A percentile compares a stretch with the other conserved stretches of the same genome.
Conservation (phyloP, 106 monocot species). For the Dendrobium nobile region DNA sequence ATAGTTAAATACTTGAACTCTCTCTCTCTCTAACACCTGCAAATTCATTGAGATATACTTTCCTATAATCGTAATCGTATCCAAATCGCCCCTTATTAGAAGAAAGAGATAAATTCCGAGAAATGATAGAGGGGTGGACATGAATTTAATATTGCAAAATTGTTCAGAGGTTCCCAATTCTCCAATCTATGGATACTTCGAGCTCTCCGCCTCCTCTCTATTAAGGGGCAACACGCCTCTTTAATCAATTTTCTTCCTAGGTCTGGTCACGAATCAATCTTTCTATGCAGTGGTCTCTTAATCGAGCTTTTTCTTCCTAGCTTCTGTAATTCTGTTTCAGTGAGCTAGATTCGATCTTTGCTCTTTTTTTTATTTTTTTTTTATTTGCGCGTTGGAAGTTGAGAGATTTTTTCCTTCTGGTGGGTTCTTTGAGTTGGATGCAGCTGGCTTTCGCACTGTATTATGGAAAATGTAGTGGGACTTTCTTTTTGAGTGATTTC, state of each 20-base stretch:
- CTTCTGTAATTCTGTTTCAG: neutral
- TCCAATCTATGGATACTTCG: neutral
- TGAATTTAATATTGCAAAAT: no score
- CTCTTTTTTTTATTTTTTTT: neutral
- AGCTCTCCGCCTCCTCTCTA: neutral
- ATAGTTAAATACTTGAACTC: no score
- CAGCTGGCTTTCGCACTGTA: neutral
- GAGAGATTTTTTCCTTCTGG: neutral
- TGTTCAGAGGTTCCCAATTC: neutral
- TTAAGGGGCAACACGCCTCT: no score
- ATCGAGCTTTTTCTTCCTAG: neutral
- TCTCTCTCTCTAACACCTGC: no score
- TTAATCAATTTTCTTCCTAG: neutral
- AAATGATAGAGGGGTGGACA: no score
- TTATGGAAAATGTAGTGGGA: neutral
- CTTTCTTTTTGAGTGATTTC: neutral
- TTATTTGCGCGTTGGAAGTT: neutral
- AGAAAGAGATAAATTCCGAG: no score
- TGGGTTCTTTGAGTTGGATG: neutral
- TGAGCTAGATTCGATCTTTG: neutral
- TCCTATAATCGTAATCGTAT: no score
- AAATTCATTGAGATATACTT: no score
- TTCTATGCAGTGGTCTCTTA: neutral
- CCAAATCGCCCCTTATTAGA: no score
- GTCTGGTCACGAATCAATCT: neutral